Percentiles rank a stretch among this genome's conserved stretches.
Conservation (phyloP, 177 flowering plant species). For the Vitis hybrid region DNA sequence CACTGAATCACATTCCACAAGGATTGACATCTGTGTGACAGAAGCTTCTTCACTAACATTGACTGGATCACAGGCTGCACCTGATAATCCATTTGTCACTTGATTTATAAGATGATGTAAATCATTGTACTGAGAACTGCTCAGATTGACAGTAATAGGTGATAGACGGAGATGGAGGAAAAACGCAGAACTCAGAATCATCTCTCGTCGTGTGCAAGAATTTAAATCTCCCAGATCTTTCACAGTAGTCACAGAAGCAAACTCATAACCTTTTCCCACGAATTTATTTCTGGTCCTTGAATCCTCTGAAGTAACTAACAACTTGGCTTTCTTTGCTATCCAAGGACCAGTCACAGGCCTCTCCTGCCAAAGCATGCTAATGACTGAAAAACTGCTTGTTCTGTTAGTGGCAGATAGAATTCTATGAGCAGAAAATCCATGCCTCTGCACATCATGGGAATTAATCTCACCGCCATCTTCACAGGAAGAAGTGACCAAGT, state of each 20-base stretch:
- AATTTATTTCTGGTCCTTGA: slow-evolving; percentile 34
- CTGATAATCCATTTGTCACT: slow-evolving; percentile 38
- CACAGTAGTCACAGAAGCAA: slow-evolving; percentile 58
- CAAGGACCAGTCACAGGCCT: slow-evolving; percentile 70
- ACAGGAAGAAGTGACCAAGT: slow-evolving; percentile 36
- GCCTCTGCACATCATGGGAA: slow-evolving; percentile 14
- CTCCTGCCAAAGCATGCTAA: slow-evolving; percentile 78
- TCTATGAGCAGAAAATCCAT: slow-evolving; percentile 37
- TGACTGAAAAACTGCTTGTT: slow-evolving; percentile 33
- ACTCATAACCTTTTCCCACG: slow-evolving; percentile 54
- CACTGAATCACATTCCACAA: slow-evolving; percentile 64
- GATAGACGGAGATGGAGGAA: slow-evolving; percentile 53
- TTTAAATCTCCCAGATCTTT: slow-evolving; percentile 45
- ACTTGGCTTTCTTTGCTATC: slow-evolving; percentile 60
- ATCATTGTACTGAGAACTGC: slow-evolving; percentile 41
- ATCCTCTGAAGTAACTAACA: slow-evolving; percentile 55
- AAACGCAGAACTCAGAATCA: slow-evolving; percentile 61
- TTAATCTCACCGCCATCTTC: slow-evolving; percentile 19
- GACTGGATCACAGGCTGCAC: slow-evolving; percentile 17
- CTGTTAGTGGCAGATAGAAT: slow-evolving; percentile 40
- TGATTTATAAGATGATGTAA: slow-evolving; percentile 46
- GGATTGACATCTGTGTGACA: slow-evolving; percentile 57
- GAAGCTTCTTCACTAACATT: slow-evolving; percentile 21
- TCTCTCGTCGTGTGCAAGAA: slow-evolving; percentile 51
- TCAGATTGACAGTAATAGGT: slow-evolving; percentile 39